phyloP scores from a whole-genome alignment of 805 yeast species.

The Suhomyces sp. region DNA sequence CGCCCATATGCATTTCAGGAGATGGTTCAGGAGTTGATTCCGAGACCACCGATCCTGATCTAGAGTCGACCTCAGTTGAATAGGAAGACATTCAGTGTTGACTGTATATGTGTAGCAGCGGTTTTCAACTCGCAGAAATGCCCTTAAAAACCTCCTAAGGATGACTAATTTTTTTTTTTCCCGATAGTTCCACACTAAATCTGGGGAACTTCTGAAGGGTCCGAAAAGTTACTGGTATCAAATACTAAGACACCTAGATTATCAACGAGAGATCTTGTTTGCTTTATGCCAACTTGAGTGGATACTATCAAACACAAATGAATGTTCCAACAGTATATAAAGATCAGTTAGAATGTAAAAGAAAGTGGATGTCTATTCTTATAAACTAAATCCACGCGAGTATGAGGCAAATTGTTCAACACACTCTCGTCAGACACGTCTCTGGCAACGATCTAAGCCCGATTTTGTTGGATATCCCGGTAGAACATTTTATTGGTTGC shows the following conservation, averaged over 20 bases:
- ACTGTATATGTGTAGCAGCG: not conserved
- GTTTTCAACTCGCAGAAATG: not conserved
- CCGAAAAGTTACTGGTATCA: not conserved
- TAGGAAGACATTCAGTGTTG: conserved; percentile 1
- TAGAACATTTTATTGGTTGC: not conserved
- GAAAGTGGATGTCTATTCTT: not conserved
- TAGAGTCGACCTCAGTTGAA: conserved; percentile 1
- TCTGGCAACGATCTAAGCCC: not conserved
- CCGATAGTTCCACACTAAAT: not conserved
- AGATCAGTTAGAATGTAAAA: not conserved
- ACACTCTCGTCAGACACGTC: not conserved
- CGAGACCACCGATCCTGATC: not conserved
- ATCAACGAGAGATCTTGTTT: not conserved
- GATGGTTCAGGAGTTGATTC: not conserved
- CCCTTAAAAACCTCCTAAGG: not conserved
- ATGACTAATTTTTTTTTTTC: not conserved
- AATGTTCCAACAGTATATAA: not conserved
- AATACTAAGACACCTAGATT: not conserved
- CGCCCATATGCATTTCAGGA: not conserved
- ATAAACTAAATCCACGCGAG: not conserved
- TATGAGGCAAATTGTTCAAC: not conserved
- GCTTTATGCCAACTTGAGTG: not conserved
- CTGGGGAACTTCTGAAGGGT: not conserved
- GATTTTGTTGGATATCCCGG: not conserved
- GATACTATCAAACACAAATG: not conserved